A percentile compares a stretch with the other conserved stretches of the same genome.
Conservation (phyloP, 2,329 filamentous ascomycete species). For the Corynespora cassiicola region DNA sequence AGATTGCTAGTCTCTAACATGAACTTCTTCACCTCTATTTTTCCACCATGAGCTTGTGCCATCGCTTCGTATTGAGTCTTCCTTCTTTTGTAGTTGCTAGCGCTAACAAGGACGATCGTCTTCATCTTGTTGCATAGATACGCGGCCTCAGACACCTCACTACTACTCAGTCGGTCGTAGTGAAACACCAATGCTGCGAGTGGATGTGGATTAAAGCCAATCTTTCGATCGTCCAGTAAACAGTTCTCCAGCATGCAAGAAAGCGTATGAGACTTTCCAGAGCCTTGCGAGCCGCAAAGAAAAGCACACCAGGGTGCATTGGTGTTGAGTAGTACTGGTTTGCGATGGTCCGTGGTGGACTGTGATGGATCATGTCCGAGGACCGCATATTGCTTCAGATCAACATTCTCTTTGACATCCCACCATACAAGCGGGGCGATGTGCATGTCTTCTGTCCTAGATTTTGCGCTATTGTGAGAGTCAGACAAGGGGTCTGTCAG, state of each 20-base stretch:
- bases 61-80: conserved; percentile 15
- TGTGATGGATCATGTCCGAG: conserved; percentile 4
- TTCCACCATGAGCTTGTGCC: conserved; percentile 4
- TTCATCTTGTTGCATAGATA: conserved; percentile 15
- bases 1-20: conserved; percentile 13
- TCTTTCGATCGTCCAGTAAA: conserved; percentile 17
- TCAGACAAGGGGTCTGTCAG: too few relatives aligned
- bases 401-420: conserved; percentile 10
- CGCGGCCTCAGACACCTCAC: conserved; percentile 20
- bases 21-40: conserved; percentile 16
- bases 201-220: conserved; percentile 56
- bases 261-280: conserved; percentile 66
- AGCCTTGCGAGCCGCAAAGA: conserved; percentile 67
- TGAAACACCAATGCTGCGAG: conserved; percentile 65
- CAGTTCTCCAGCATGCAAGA: conserved; percentile 67
- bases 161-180: conserved; percentile 45
- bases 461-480: too few relatives aligned
- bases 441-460: conserved; percentile 7
- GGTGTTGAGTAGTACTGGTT: conserved; percentile 56
- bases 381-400: conserved; percentile 10
- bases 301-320: conserved; percentile 63
- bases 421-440: conserved; percentile 15
- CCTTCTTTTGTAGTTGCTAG: conserved; percentile 18
- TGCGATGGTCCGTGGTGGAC: neutral
- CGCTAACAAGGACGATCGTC: conserved; percentile 21